Evolutionary conservation across 768 basidiomycete species (phyloP).

Genomic region (Mycena maculata): DNA sequence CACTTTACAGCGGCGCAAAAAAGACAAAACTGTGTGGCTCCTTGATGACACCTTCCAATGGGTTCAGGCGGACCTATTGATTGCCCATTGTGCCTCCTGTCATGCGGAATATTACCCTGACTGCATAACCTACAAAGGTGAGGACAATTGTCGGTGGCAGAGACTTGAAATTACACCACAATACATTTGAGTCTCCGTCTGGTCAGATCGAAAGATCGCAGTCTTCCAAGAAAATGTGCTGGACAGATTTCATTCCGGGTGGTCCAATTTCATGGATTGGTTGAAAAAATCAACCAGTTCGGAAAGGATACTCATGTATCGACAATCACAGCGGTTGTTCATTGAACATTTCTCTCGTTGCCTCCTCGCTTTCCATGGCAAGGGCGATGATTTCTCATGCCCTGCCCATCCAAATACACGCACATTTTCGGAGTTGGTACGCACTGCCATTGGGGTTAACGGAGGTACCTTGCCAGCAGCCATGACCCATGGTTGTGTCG

Average conservation of each 20-base stretch:
- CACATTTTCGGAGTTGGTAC: too few species aligned
- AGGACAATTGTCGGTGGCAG: background rate
- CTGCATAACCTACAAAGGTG: conserved; percentile 20
- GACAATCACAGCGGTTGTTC: too few species aligned
- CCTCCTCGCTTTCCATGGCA: too few species aligned
- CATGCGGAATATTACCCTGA: conserved; percentile 37
- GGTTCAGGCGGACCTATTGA: conserved; percentile 17
- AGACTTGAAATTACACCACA: background rate
- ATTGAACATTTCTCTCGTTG: too few species aligned
- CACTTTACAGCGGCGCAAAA: conserved; percentile 14
- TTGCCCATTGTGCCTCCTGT: conserved; percentile 32
- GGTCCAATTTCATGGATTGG: conserved; percentile 44
- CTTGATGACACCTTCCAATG: background rate
- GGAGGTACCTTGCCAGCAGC: too few species aligned
- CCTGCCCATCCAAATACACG: too few species aligned
- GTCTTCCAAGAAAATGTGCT: conserved; percentile 38
- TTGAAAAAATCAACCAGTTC: conserved; percentile 34
- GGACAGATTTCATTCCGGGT: conserved; percentile 39
- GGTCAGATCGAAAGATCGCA: conserved; percentile 37
- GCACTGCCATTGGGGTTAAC: too few species aligned
- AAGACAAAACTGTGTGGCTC: conserved; percentile 15
- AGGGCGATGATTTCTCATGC: too few species aligned
- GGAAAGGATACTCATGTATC: conserved; percentile 26
- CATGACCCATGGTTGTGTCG: too few species aligned
- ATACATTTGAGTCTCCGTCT: conserved; percentile 41